Evolutionary conservation across 306 rosid genomes (phyloP).

Genomic region (Lupinus albus): DNA sequence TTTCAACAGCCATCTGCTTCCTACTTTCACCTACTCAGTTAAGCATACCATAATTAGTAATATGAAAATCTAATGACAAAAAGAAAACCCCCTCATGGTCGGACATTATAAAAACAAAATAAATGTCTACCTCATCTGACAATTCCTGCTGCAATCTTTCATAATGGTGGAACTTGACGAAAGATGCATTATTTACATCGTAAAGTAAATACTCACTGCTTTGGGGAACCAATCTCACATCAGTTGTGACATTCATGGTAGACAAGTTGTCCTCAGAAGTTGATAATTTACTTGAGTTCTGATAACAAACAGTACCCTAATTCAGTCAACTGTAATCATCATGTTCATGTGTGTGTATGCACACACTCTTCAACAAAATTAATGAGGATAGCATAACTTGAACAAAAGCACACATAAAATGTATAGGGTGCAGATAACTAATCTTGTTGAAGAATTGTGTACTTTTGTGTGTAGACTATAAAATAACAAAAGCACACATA

Average conservation of each 20-base stretch:
- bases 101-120: slow-evolving; percentile 34
- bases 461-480: too few species aligned
- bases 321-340: slow-evolving; percentile 35
- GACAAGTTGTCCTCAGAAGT: slow-evolving; percentile 52
- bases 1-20: background rate
- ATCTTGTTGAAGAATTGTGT: too few species aligned
- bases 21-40: slow-evolving; percentile 23
- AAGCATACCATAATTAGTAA: slow-evolving; percentile 14
- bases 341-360: slow-evolving; percentile 10
- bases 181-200: slow-evolving; percentile 61
- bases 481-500: slow-evolving; percentile 6
- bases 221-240: slow-evolving; percentile 63
- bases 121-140: slow-evolving; percentile 56
- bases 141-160: slow-evolving; percentile 78
- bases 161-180: slow-evolving; percentile 71
- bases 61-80: slow-evolving; percentile 1
- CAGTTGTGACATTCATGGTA: slow-evolving; percentile 53
- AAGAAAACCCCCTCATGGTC: background rate
- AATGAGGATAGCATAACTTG: slow-evolving; percentile 23
- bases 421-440: too few species aligned
- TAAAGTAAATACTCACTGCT: slow-evolving; percentile 55
- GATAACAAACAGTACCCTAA: slow-evolving; percentile 43
- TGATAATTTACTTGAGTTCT: slow-evolving; percentile 55
- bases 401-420: slow-evolving; percentile 20
- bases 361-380: slow-evolving; percentile 18